Conservation (phyloP, 2,329 filamentous ascomycete genomes). For the Fusarium xylarioides region DNA sequence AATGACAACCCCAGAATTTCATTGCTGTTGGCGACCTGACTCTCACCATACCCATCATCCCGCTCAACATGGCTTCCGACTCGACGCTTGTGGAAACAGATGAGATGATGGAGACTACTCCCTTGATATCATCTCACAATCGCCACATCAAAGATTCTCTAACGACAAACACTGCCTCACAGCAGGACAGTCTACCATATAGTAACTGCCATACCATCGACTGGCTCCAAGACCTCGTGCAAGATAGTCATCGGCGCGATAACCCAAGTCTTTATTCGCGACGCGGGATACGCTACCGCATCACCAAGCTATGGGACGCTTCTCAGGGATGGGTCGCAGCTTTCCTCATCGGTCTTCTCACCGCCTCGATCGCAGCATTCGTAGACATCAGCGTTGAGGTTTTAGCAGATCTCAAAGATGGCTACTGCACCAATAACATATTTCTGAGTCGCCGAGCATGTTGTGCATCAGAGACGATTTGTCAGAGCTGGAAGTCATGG, state of each 20-base stretch:
- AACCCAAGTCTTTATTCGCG: neutral
- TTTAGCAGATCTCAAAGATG: constrained; percentile 26
- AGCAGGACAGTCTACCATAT: constrained; percentile 46
- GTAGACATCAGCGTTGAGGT: constrained; percentile 29
- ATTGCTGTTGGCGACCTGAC: too few species aligned
- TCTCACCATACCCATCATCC: too few species aligned
- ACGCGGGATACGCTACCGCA: neutral
- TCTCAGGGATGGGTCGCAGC: constrained; percentile 23
- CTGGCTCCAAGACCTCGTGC: constrained; percentile 67
- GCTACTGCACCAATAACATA: constrained; percentile 11
- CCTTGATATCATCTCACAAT: neutral
- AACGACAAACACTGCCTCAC: rapidly evolving
- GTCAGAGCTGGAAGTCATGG: constrained; percentile 10
- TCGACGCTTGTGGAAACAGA: neutral
- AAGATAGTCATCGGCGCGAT: neutral
- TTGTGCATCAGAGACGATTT: neutral
- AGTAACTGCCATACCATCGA: constrained; percentile 71
- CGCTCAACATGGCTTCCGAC: neutral
- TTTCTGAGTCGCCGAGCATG: constrained; percentile 11
- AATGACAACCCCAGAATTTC: too few species aligned
- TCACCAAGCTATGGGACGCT: neutral
- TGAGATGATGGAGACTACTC: neutral
- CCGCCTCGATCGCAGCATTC: neutral
- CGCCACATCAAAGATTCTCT: rapidly evolving
- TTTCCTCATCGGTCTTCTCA: constrained; percentile 23